Evolutionary conservation across 345 rosid genomes (phyloP).

Genomic region (Cardamine chenopodiifolia): DNA sequence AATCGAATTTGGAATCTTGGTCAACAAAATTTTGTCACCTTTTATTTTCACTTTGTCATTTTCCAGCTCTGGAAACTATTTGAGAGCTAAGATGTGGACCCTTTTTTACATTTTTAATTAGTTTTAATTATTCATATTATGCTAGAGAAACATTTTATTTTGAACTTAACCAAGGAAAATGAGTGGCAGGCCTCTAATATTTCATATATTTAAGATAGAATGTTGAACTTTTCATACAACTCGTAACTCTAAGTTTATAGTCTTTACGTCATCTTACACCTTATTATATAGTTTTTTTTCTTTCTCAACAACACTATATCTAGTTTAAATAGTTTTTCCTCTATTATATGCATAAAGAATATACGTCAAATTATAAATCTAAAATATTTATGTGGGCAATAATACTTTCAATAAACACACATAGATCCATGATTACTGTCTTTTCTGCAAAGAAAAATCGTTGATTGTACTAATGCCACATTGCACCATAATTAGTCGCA

Average conservation of each 20-base stretch:
- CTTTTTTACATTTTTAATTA: neutral
- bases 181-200: slow-evolving; percentile 39
- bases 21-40: slow-evolving; percentile 12
- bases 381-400: neutral
- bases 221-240: slow-evolving; percentile 38
- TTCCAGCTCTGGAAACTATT: slow-evolving; percentile 25
- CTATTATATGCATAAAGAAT: neutral
- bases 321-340: neutral
- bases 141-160: neutral
- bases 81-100: slow-evolving; percentile 28
- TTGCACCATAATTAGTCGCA: slow-evolving; percentile 38
- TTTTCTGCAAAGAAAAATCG: neutral
- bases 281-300: neutral
- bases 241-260: slow-evolving; percentile 25
- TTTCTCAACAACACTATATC: no score
- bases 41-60: neutral
- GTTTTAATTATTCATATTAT: neutral
- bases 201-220: slow-evolving; percentile 21
- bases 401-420: slow-evolving; percentile 2
- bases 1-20: slow-evolving; percentile 14
- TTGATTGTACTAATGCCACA: slow-evolving; percentile 7
- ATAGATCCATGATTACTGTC: slow-evolving; percentile 5
- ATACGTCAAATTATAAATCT: neutral
- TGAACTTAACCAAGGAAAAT: slow-evolving; percentile 2
- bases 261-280: slow-evolving; percentile 9